Base-by-base conservation (phyloP, 495 filamentous ascomycete genomes). In the Penicillium salamii region DNA sequence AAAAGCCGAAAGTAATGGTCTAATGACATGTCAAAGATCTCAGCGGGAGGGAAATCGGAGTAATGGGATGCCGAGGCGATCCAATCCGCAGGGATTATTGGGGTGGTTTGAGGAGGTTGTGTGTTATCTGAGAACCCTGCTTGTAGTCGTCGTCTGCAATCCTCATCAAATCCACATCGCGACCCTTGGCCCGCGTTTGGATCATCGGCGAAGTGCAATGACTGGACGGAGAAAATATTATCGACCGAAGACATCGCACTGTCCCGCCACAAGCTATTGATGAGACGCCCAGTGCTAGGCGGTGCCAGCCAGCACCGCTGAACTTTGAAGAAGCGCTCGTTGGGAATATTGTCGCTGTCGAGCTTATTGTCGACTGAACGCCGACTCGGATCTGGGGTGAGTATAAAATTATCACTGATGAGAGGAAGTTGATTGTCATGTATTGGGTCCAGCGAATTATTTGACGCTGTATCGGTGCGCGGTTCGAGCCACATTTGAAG, bases 21-120 rank as follows among this genome's bases (percentile, higher is more conserved):
- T n/a, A 80, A 61, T n/a, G 74, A 74, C 65, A 78, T 77, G 53
- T 80, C 76, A n/a, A 80, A 57, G n/a, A 78, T 69, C 48, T 78
- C 76, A 7, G 74, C 70, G 6, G 75, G 74, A 40, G 77, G 77
- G 31, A 78, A 80, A 17, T 55, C 65, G 9, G 66, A 54, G 37
- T 56, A 46, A 39, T 51, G 63, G 7, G 55, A 53, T 13, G 55
- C 40, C 8, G 59, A 59, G 26, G 38, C 58, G 11, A 59, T 55
- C 15, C 62, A 49, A 1, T 49, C 51, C 15, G 66, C 63, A 18
- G 68, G 65, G 15, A 61, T 35, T 31, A 49, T 48, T 12, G 51
- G 54, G 42, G 64, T 61, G 17, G 50, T 52, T 24, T 65, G 52
- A 0, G 57, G 49, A 43, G 59, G 54, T 3, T 40, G 13, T 13